Evolutionary conservation across 306 rosid genomes (phyloP).

Genomic region (Cyamopsis tetragonoloba): DNA sequence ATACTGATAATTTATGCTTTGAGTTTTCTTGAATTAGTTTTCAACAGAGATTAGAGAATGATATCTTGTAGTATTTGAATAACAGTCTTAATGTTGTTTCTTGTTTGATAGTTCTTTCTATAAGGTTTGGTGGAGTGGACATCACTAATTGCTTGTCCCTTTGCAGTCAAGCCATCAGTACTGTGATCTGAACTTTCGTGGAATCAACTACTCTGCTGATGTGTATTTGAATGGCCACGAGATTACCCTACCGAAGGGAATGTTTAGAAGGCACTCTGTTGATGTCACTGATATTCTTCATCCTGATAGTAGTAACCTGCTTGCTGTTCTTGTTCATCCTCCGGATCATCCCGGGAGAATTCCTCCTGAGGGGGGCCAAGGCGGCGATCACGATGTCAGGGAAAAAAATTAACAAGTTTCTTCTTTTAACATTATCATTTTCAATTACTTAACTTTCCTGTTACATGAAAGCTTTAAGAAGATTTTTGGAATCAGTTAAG

Average conservation of each 20-base stretch:
- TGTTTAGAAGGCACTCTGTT: constrained; percentile 86
- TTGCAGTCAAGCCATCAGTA: constrained; percentile 63
- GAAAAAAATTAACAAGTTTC: not conserved
- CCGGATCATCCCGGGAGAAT: constrained; percentile 95
- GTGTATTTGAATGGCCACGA: constrained; percentile 78
- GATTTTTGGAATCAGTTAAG: not conserved
- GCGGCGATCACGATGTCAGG: constrained; percentile 95
- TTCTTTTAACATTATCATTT: not conserved
- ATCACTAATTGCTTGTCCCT: constrained; percentile 16
- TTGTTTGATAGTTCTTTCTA: too few species aligned
- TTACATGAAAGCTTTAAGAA: not conserved
- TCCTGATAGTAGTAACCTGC: constrained; percentile 64
- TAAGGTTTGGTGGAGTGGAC: constrained; percentile 6
- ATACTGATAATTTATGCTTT: not conserved
- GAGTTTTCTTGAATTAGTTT: not conserved
- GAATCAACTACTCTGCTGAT: constrained; percentile 82
- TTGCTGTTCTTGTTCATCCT: constrained; percentile 94
- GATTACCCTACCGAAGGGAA: constrained; percentile 68
- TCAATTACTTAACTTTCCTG: not conserved
- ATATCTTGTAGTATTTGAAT: too few species aligned
- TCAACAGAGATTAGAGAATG: too few species aligned
- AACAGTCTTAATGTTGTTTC: not conserved
- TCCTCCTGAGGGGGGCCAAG: constrained; percentile 84
- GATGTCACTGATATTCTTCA: constrained; percentile 77
- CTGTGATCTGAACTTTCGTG: constrained; percentile 88